A percentile compares a stretch with the other conserved stretches of the same genome.
Evolutionary conservation across 2,329 filamentous ascomycete genomes (phyloP).

Genomic region (Trichothecium sympodiale): DNA sequence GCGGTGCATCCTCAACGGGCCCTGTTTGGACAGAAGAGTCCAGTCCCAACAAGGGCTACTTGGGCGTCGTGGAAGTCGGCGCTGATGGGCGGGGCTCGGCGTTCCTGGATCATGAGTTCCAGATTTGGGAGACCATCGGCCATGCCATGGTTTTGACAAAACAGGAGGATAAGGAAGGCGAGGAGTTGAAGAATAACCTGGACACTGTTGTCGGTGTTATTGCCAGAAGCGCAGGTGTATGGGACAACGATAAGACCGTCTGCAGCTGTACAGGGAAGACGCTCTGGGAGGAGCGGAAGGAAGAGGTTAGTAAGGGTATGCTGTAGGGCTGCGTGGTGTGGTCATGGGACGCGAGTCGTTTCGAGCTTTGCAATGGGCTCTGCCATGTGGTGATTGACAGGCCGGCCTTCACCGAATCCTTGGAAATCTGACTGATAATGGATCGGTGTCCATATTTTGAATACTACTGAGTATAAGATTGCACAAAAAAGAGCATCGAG

Average conservation of each 20-base stretch:
- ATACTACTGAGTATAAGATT: no score
- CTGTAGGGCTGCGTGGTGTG: no score
- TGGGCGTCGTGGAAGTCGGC: constrained; percentile 68
- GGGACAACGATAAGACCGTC: constrained; percentile 98
- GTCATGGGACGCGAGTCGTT: no score
- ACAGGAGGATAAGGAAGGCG: constrained; percentile 38
- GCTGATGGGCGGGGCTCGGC: constrained; percentile 64
- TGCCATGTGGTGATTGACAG: no score
- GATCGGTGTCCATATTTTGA: no score
- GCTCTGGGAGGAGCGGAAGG: constrained; percentile 90
- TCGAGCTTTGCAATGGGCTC: no score
- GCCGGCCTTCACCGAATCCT: no score
- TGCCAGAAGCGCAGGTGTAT: constrained; percentile 90
- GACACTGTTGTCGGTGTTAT: constrained; percentile 89
- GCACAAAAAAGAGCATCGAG: no score
- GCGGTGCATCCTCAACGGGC: constrained; percentile 73
- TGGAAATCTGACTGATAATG: no score
- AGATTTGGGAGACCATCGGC: constrained; percentile 94
- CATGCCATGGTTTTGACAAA: constrained; percentile 78
- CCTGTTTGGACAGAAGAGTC: constrained; percentile 51
- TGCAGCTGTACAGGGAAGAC: constrained; percentile 98
- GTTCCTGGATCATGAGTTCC: constrained; percentile 71
- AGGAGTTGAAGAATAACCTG: constrained; percentile 59
- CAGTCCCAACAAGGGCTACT: constrained; percentile 29
- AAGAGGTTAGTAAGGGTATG: constrained; percentile 86